Conservation (phyloP, 73 alveolate genomes). For the Paramecium bursaria region DNA sequence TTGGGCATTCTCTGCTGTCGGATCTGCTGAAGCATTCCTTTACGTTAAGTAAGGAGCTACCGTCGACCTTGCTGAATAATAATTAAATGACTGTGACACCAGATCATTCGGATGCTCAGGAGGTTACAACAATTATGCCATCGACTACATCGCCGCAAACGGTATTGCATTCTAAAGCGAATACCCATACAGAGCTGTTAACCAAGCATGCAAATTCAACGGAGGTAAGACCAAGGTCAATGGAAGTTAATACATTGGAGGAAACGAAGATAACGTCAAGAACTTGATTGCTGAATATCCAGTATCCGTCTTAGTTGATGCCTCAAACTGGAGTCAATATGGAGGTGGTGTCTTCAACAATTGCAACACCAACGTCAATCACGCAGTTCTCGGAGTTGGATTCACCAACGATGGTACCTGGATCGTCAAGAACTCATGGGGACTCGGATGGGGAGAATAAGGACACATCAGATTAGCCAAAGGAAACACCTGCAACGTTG, state of each 20-base stretch:
- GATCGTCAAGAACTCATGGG: slow-evolving; percentile 82
- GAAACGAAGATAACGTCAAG: not conserved
- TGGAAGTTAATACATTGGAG: not conserved
- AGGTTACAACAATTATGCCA: slow-evolving; percentile 67
- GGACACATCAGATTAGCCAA: slow-evolving; percentile 71
- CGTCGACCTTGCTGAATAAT: slow-evolving; percentile 62
- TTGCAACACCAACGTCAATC: slow-evolving; percentile 69
- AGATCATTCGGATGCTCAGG: slow-evolving; percentile 73
- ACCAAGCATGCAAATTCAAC: slow-evolving; percentile 30
- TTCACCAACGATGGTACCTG: slow-evolving; percentile 63
- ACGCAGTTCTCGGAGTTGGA: slow-evolving; percentile 79
- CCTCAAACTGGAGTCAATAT: slow-evolving; percentile 51
- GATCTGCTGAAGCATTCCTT: slow-evolving; percentile 70
- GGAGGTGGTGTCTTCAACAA: slow-evolving; percentile 35
- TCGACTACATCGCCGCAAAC: slow-evolving; percentile 11
- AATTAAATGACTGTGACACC: slow-evolving; percentile 76
- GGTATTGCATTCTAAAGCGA: slow-evolving; percentile 49
- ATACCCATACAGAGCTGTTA: slow-evolving; percentile 72
- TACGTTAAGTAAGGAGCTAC: slow-evolving; percentile 19
- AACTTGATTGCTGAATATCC: slow-evolving; percentile 19
- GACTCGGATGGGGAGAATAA: slow-evolving; percentile 74
- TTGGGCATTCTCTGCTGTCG: slow-evolving; percentile 90
- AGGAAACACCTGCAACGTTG: slow-evolving; percentile 55
- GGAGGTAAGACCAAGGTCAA: not conserved
- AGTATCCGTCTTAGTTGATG: slow-evolving; percentile 70